Evolutionary conservation across 2,329 filamentous ascomycete species (phyloP).

Genomic region (Aspergillus novoparasiticus): DNA sequence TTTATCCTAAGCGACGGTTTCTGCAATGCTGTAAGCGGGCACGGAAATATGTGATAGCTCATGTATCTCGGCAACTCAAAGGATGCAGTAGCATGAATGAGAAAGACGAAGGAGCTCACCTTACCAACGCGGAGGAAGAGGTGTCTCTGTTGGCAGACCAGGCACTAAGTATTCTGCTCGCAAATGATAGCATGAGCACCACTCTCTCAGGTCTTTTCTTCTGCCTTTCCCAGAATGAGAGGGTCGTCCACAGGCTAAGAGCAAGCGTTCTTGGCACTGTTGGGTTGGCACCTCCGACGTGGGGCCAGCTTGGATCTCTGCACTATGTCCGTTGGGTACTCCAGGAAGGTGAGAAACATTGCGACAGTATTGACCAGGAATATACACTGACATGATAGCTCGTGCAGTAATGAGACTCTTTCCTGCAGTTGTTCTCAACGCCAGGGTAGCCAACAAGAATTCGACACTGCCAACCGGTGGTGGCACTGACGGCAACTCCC

Average conservation of each 20-base stretch:
- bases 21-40: not conserved
- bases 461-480: slow-evolving; percentile 31
- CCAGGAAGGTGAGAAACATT: not conserved
- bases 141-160: slow-evolving; percentile 5
- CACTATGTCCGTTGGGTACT: slow-evolving; percentile 15
- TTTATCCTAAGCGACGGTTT: not conserved
- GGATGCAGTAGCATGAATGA: not conserved
- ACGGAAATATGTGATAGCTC: slow-evolving; percentile 1
- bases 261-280: slow-evolving; percentile 6
- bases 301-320: slow-evolving; percentile 10
- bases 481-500: slow-evolving; percentile 28
- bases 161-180: slow-evolving; percentile 11
- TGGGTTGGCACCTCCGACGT: slow-evolving; percentile 8
- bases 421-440: slow-evolving; percentile 9
- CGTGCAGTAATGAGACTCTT: slow-evolving; percentile 9
- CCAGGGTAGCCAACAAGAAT: slow-evolving; percentile 9
- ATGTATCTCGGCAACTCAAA: not conserved
- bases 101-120: not conserved
- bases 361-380: rapidly evolving
- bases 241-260: slow-evolving; percentile 6
- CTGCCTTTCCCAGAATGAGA: slow-evolving; percentile 10
- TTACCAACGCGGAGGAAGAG: too few species aligned
- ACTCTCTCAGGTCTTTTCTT: slow-evolving; percentile 18
- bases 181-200: slow-evolving; percentile 18
- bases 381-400: not conserved